phyloP scores from a whole-genome alignment of 2,329 filamentous ascomycete species.

The Nothopassalora personata region DNA sequence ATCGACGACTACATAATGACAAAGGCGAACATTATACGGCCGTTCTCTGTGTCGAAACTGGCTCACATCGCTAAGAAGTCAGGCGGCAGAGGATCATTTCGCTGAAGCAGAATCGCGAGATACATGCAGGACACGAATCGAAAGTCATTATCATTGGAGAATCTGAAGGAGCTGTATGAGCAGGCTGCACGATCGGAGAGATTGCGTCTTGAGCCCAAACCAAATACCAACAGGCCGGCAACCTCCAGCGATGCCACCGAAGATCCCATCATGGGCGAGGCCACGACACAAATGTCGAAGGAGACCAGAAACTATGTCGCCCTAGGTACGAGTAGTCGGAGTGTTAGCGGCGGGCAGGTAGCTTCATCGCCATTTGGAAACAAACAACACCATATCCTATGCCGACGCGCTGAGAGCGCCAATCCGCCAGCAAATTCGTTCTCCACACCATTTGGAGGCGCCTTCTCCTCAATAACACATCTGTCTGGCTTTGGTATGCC shows the following conservation, averaged over 20 bases:
- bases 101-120: background rate
- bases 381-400: background rate
- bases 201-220: background rate
- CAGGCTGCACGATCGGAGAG: background rate
- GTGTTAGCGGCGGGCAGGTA: background rate
- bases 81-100: background rate
- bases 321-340: background rate
- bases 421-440: background rate
- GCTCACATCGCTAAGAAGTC: background rate
- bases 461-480: background rate
- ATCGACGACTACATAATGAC: background rate
- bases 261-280: background rate
- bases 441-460: background rate
- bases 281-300: background rate
- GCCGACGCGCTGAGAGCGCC: background rate
- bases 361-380: background rate
- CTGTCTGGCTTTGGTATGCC: background rate
- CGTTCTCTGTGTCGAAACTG: background rate
- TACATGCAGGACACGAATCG: background rate
- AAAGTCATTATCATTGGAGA: background rate
- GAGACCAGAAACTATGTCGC: background rate
- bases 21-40: background rate
- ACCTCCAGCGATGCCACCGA: background rate
- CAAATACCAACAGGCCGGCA: background rate
- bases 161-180: background rate